Evolutionary conservation across 2,329 filamentous ascomycete genomes (phyloP).

Genomic region (Talaromyces rugulosus): DNA sequence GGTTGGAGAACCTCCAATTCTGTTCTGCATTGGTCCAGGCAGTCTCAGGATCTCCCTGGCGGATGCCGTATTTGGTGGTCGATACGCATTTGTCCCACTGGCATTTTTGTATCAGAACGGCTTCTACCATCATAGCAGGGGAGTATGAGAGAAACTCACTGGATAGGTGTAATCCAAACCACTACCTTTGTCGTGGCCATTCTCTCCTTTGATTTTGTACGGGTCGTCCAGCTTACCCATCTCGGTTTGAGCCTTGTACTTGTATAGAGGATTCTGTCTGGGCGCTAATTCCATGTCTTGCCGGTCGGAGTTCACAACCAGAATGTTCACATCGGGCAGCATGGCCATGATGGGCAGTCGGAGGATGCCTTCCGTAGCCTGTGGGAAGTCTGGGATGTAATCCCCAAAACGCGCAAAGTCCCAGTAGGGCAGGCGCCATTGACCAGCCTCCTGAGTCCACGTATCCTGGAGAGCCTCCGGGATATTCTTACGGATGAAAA

Average conservation of each 20-base stretch:
- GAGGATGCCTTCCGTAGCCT: neutral
- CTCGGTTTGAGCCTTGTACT: constrained; percentile 33
- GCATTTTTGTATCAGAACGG: neutral
- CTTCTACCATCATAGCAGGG: neutral
- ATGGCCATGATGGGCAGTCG: constrained; percentile 25
- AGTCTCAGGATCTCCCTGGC: constrained; percentile 15
- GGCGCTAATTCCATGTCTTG: constrained; percentile 20
- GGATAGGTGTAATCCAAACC: neutral
- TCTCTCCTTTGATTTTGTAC: neutral
- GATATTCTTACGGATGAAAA: constrained; percentile 31
- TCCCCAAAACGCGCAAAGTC: constrained; percentile 36
- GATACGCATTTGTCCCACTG: no score
- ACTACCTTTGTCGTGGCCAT: neutral
- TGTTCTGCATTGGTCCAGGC: no score
- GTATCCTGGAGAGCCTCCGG: constrained; percentile 43
- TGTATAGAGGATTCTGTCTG: constrained; percentile 41
- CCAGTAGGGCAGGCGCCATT: constrained; percentile 49
- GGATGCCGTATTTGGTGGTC: no score
- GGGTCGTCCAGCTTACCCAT: neutral
- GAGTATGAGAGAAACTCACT: neutral
- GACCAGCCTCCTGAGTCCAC: constrained; percentile 42
- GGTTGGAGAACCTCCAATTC: no score
- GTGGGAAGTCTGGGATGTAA: no score
- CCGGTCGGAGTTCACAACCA: constrained; percentile 34
- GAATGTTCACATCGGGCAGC: constrained; percentile 18